Evolutionary conservation across 139 green algal species (phyloP), one percentile per base, ranked within the genome.

Genomic region (Pseudopediastrum boryanum): DNA sequence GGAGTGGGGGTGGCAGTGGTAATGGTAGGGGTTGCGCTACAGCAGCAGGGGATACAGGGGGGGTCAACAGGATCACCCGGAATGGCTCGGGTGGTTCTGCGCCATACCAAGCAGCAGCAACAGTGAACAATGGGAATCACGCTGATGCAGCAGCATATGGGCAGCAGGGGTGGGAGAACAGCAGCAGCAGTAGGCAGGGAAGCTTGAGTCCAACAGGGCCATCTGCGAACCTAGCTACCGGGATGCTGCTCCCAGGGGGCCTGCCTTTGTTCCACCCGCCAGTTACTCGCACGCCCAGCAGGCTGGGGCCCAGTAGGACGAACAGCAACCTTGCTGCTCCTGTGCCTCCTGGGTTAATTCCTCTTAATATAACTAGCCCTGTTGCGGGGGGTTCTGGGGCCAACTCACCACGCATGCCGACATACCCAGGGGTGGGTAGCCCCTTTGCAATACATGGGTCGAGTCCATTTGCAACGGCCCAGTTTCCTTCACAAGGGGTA

Each of bases 201-300:
- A 36, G 41, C 25, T n/a, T n/a, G n/a, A n/a, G n/a, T 62, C 8
- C 67, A 62, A 31, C n/a, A 13, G 44, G 68, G 33, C 35, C 66
- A 16, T n/a, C 10, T 16, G 25, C 29, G 52, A 6, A 27, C 16
- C 27, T 6, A 39, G 25, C 58, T 16, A 29, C 58, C 8, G 58
- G 36, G 58, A 51, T 50, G 16, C 48, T 50, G n/a, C 48, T 52
- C 16, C 69, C 63, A 48, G 46, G 13, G 10, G 71, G 71, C 51
- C 66, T 66, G 71, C 67, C 71, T 41, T 51, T 38, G 21, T 68
- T 56, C 52, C 66, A 39, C 41, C 50, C 71, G 2, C n/a, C n/a
- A n/a, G n/a, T n/a, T n/a, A n/a, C 67, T 78, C 42, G 71, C 50
- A 12, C 52, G n/a, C 52, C 52, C 52, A 54, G 56, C 69, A 51